Base-by-base conservation (phyloP, 2,329 filamentous ascomycete genomes). In the Chaetothyriales sp. region DNA sequence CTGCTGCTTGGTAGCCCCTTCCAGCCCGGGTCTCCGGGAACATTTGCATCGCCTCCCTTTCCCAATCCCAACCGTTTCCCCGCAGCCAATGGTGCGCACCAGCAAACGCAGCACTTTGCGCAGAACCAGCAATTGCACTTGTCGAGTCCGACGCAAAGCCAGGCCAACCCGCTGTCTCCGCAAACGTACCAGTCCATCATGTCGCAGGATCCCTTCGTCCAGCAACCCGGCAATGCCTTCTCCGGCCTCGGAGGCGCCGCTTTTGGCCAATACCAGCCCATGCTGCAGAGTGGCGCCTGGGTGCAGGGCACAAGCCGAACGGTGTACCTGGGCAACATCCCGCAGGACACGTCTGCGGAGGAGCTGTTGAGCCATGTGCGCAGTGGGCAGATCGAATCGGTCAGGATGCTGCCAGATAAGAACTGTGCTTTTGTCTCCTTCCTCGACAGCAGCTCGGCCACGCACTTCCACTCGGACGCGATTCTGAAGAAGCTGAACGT, bases 361-460 rank as follows among this genome's bases (percentile, higher is more conserved):
- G 92, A 98, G 72, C 95, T 98, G 58, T 75, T 98, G 51, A 85
- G 89, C 58, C 92, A 98, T 65, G 92, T 98, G 54, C 82, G 92
- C 58, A 97, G 92, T 69, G 92, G 92, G 20, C 92, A 97, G 67
- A 97, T 98, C 63, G 92, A 98, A 74, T 97, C 92, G n/a, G 92
- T 98, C 50, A 85, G 92, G 62, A 78, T 98, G 59, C 77, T 98
- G 51, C 88, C 90, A 20, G 92, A 98, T 72, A 98, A 97, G 86
- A 98, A 97, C 77, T 98, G 92, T 66, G 92, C 92, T 53, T 98
- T 98, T 76, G 97, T 98, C 67, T 98, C 92, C 6, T 98, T 98
- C 75, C 77, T 98, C 59, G 92, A 98, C 65, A 89, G 89, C 63
- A 95, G 89, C 73, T 95, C 92, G 28, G 92, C 92, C 52, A 97